Evolutionary conservation across 768 basidiomycete species (phyloP), one percentile per base, ranked within the genome.

Genomic region (Crassisporium funariophilum): DNA sequence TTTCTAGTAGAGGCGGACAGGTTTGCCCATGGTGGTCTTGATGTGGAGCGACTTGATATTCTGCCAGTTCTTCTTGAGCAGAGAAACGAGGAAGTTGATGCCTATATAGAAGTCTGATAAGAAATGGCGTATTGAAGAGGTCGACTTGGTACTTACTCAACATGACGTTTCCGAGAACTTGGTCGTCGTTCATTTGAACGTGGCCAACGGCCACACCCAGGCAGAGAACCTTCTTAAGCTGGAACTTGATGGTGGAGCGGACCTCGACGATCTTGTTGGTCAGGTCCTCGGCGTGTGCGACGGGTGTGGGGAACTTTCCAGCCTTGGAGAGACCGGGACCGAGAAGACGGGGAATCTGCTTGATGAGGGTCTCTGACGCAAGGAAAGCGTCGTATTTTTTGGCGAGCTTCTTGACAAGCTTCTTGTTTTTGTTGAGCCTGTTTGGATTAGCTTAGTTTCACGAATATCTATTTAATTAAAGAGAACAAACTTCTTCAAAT

Each of bases 301-400:
- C 83, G 59, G 97, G 95, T 46, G 95, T 98, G 40, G 95, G 95
- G 88, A 98, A 98, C 70, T 98, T 98, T 67, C 95, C 95, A 64
- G 97, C 94, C 80, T 98, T 99, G 65, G 95, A 98, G 50, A 99
- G 88, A 90, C 97, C 97, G 61, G 97, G 97, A 50, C 97, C 97
- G 52, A 99, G 85, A 43, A 98, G 84, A 95, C 97, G 95, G 58
- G 97, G 97, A 52, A 99, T 98, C 77, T 98, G 95, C 81, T 97
- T 98, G 82, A 99, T 98, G 58, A 99, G 81, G 51, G 91, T 75
- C 71, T 99, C 97, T 48, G 97, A 98, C 25, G 95, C 83, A 57
- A 99, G 77, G 87, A 99, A 99, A 49, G 95, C 94, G 61, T 99
- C 95, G 77, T 98, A 95, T 71, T 98, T 98, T 81, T 98, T 98